Conservation (phyloP, 2,329 filamentous ascomycete species). For the Trichoderma koningii region DNA sequence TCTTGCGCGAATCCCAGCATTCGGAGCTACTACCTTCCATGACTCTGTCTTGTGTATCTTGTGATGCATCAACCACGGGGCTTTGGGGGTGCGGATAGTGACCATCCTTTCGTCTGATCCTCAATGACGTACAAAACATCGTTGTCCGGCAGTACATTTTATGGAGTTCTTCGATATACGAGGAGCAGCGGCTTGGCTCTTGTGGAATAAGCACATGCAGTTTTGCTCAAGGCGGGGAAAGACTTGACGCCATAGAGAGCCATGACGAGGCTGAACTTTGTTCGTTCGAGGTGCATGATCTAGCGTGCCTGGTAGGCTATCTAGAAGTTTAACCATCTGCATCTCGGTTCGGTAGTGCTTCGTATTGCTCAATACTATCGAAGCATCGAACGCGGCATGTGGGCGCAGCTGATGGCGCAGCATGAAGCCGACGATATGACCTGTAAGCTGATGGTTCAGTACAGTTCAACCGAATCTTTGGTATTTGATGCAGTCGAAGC, state of each 20-base stretch:
- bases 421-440: background rate
- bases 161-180: background rate
- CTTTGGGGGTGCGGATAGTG: background rate
- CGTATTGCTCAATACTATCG: background rate
- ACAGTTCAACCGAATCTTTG: too few species aligned
- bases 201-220: background rate
- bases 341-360: constrained; percentile 1
- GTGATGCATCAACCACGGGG: background rate
- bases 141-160: background rate
- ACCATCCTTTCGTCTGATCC: too few species aligned
- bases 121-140: background rate
- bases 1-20: background rate
- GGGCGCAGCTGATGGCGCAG: background rate
- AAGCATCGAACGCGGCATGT: background rate
- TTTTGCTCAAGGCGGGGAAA: constrained; percentile 12
- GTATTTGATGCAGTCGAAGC: too few species aligned
- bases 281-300: background rate
- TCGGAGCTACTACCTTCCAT: background rate
- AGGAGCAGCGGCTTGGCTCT: background rate
- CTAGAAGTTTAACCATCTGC: background rate
- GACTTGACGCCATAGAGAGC: background rate
- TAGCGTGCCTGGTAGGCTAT: background rate
- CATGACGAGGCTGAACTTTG: constrained; percentile 17
- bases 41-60: background rate
- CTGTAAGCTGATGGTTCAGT: background rate